Conservation (phyloP, 2,329 filamentous ascomycete genomes). For the Cytospora schulzeri region DNA sequence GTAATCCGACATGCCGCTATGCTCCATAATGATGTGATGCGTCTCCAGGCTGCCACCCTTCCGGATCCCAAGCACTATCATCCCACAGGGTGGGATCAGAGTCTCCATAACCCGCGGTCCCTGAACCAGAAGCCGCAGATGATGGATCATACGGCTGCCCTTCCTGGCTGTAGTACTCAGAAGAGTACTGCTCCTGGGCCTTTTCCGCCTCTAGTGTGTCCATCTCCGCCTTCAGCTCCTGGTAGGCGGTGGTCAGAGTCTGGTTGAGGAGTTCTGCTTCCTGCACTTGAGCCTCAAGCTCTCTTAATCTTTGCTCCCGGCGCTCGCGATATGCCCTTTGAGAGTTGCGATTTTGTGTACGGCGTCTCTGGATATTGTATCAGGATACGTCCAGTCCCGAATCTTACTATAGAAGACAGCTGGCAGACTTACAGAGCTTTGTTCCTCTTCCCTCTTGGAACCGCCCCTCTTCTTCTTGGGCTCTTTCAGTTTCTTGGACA, state of each 20-base stretch:
- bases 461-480: slow-evolving; percentile 26
- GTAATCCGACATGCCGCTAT: neutral
- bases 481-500: slow-evolving; percentile 27
- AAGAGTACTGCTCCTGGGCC: slow-evolving; percentile 25
- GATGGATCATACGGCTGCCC: slow-evolving; percentile 9
- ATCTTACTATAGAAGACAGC: too few species aligned
- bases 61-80: slow-evolving; percentile 7
- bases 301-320: slow-evolving; percentile 20
- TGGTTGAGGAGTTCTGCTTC: slow-evolving; percentile 26
- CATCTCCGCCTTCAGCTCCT: slow-evolving; percentile 24
- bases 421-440: slow-evolving; percentile 10
- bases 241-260: slow-evolving; percentile 27
- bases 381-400: neutral
- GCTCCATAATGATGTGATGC: neutral
- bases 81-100: slow-evolving; percentile 11
- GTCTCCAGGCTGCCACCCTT: slow-evolving; percentile 13
- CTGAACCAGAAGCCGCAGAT: neutral
- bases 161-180: neutral
- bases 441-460: slow-evolving; percentile 25
- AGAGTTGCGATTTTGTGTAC: slow-evolving; percentile 22
- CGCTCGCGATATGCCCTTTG: slow-evolving; percentile 27
- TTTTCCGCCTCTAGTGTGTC: slow-evolving; percentile 24
- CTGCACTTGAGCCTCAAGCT: slow-evolving; percentile 25
- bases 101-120: neutral
- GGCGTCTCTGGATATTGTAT: slow-evolving; percentile 6